Evolutionary conservation across 208 protist genomes (phyloP).

Genomic region (Naegleria gruberi): DNA sequence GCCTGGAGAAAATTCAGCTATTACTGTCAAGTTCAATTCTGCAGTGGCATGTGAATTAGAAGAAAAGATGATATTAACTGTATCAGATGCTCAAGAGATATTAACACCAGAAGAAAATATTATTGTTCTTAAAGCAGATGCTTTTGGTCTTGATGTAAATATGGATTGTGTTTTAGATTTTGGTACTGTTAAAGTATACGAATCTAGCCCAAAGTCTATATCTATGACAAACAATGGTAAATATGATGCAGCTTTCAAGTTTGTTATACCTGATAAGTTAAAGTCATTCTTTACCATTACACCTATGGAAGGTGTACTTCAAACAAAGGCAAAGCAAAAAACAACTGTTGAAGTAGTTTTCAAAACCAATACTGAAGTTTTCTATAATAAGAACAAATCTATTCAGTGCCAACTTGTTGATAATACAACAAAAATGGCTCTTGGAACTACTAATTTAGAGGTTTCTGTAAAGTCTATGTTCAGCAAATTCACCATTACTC

Average conservation of each 20-base stretch:
- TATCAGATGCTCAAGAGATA: constrained; percentile 47
- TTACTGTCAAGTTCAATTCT: constrained; percentile 45
- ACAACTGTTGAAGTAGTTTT: constrained; percentile 22
- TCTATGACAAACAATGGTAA: constrained; percentile 80
- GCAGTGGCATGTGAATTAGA: constrained; percentile 61
- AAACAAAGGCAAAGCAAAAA: constrained; percentile 14
- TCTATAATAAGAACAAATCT: constrained; percentile 26
- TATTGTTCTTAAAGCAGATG: constrained; percentile 70
- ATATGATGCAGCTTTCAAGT: constrained; percentile 78
- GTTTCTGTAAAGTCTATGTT: constrained; percentile 74
- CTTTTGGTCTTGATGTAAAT: constrained; percentile 77
- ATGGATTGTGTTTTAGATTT: constrained; percentile 78
- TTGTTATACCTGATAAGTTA: constrained; percentile 52
- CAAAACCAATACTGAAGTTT: constrained; percentile 24
- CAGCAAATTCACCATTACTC: constrained; percentile 71
- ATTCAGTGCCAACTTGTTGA: constrained; percentile 13
- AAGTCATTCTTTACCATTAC: not conserved
- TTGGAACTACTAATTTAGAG: constrained; percentile 27
- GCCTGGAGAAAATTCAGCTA: constrained; percentile 43
- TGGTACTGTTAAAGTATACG: constrained; percentile 61
- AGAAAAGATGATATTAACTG: constrained; percentile 49
- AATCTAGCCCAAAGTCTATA: constrained; percentile 48
- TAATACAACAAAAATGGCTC: not conserved
- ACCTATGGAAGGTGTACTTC: not conserved
- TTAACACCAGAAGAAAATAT: constrained; percentile 58